phyloP scores from a whole-genome alignment of 1,139 yeast genomes.

The Yamadazyma blattariae region DNA sequence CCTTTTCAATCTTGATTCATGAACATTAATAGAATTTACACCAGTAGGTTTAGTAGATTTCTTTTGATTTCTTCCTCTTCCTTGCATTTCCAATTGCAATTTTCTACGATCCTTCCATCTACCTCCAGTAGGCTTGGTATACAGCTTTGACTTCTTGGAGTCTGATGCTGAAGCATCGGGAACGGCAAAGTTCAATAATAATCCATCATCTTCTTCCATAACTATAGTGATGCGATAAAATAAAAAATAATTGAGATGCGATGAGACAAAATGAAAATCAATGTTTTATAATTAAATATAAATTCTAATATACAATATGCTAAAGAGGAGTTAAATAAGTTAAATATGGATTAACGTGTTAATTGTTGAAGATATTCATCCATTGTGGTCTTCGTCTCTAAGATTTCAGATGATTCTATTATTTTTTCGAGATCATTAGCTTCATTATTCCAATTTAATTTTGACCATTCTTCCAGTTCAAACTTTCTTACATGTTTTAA shows the following conservation, averaged over 20 bases:
- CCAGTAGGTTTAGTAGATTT: conserved; percentile 25
- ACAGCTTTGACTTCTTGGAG: conserved; percentile 7
- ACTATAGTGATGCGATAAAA: too few species aligned
- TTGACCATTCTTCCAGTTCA: conserved; percentile 66
- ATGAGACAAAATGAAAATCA: conserved; percentile 1
- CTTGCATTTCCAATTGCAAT: conserved; percentile 46
- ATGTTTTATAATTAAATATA: too few species aligned
- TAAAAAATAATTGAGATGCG: conserved; percentile 8
- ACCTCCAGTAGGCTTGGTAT: conserved; percentile 60
- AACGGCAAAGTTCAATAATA: conserved; percentile 60
- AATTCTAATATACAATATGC: neutral
- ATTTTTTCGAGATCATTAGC: neutral
- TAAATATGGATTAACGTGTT: too few species aligned
- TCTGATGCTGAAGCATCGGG: conserved; percentile 10
- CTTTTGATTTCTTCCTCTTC: conserved; percentile 38
- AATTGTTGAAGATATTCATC: conserved; percentile 6
- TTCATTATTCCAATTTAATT: conserved; percentile 45
- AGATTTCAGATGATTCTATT: too few species aligned
- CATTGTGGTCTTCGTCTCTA: conserved; percentile 5
- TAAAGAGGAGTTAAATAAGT: too few species aligned
- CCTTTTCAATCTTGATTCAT: conserved; percentile 18
- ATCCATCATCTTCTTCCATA: conserved; percentile 55
- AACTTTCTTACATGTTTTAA: conserved; percentile 68
- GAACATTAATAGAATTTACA: conserved; percentile 35
- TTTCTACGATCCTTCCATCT: conserved; percentile 78